A percentile compares a stretch with the other conserved stretches of the same genome.
phyloP scores from a whole-genome alignment of 129 eudicot genomes.

The Solidago caesia region DNA sequence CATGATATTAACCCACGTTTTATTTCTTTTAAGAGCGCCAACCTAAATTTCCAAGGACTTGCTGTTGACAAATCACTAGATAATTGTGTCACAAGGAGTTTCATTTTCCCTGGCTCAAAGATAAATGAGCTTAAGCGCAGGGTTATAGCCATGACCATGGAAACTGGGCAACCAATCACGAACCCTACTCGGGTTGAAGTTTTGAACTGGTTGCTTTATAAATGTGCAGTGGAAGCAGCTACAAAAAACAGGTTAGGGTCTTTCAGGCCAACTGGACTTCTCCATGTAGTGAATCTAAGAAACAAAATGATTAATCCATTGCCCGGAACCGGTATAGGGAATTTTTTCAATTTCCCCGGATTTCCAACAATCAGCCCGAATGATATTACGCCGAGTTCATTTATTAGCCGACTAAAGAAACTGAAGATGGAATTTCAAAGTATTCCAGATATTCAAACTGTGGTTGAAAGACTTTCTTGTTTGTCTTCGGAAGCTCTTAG shows the following conservation, averaged over 20 bases:
- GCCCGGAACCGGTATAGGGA: too few relatives aligned
- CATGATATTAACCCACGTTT: background rate
- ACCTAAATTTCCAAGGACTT: background rate
- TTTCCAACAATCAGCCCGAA: too few relatives aligned
- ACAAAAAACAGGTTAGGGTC: background rate
- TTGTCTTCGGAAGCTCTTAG: too few relatives aligned
- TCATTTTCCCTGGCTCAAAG: background rate
- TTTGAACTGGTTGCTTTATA: background rate
- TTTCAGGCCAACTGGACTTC: background rate
- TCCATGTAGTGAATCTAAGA: background rate
- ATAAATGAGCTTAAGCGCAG: background rate
- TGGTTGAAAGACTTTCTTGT: too few relatives aligned
- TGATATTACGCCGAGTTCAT: too few relatives aligned
- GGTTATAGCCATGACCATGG: background rate
- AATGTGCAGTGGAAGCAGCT: background rate
- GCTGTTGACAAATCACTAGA: background rate
- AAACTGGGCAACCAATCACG: background rate
- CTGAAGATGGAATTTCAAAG: too few relatives aligned
- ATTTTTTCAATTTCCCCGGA: too few relatives aligned
- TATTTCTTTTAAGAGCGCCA: background rate
- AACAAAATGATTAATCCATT: background rate
- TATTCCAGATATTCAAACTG: too few relatives aligned
- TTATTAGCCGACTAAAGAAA: too few relatives aligned
- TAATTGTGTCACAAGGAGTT: background rate
- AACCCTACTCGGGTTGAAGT: conserved; percentile 4